Evolutionary conservation across 768 basidiomycete genomes (phyloP).

Genomic region (Rhizopogon rudus): DNA sequence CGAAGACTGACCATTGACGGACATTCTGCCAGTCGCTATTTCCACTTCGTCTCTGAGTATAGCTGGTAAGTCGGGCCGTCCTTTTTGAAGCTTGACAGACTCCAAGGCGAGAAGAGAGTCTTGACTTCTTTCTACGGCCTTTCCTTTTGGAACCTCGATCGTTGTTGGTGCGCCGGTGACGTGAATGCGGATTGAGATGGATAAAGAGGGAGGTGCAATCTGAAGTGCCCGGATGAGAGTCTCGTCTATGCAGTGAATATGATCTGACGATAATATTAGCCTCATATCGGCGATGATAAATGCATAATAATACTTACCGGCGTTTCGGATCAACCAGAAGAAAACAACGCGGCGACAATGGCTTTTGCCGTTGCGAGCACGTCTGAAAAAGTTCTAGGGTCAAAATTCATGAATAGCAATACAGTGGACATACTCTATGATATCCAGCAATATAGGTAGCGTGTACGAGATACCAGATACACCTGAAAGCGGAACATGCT

Average conservation of each 20-base stretch:
- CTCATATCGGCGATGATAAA: neutral
- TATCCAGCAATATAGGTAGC: slow-evolving; percentile 38
- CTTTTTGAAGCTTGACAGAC: slow-evolving; percentile 22
- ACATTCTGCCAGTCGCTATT: slow-evolving; percentile 27
- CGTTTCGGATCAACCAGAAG: slow-evolving; percentile 38
- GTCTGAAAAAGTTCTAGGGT: neutral
- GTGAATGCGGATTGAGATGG: slow-evolving; percentile 14
- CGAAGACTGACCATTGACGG: slow-evolving; percentile 36
- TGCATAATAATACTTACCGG: slow-evolving; percentile 20
- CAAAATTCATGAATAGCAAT: neutral
- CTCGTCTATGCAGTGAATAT: slow-evolving; percentile 9
- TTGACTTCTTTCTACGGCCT: neutral
- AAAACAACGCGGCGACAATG: slow-evolving; percentile 31
- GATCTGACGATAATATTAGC: slow-evolving; percentile 1
- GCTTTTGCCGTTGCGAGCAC: slow-evolving; percentile 15
- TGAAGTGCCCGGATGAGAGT: slow-evolving; percentile 10
- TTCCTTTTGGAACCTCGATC: neutral
- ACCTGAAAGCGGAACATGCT: slow-evolving; percentile 21
- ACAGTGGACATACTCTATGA: slow-evolving; percentile 31
- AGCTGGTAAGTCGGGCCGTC: slow-evolving; percentile 36
- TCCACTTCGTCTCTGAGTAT: slow-evolving; percentile 33
- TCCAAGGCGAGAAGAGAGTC: neutral
- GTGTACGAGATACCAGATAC: slow-evolving; percentile 49
- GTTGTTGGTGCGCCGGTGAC: slow-evolving; percentile 3
- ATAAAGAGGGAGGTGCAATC: slow-evolving; percentile 10